Evolutionary conservation across 768 basidiomycete genomes (phyloP).

Genomic region (Trametes meyenii): DNA sequence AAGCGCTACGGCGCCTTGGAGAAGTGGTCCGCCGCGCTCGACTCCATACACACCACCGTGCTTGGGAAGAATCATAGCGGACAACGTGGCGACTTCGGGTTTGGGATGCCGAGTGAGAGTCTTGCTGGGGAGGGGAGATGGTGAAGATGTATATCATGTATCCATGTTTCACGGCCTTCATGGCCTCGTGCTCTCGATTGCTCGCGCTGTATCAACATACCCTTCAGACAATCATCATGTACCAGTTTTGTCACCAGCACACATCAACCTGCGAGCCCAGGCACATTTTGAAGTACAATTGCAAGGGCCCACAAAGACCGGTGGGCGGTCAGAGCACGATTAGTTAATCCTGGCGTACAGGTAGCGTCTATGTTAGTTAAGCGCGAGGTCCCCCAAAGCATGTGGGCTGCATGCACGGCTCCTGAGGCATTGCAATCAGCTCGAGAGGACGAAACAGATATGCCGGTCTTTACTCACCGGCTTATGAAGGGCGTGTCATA

Average conservation of each 20-base stretch:
- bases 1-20: slow-evolving; percentile 80
- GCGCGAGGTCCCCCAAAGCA: background rate
- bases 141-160: slow-evolving; percentile 11
- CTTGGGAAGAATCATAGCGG: slow-evolving; percentile 66
- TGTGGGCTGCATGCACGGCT: background rate
- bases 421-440: background rate
- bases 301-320: background rate
- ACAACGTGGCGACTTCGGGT: slow-evolving; percentile 23
- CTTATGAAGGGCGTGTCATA: slow-evolving; percentile 21
- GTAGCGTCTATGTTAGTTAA: background rate
- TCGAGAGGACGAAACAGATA: background rate
- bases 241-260: background rate
- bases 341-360: slow-evolving; percentile 2
- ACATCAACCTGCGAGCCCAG: background rate
- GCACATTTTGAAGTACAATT: background rate
- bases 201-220: slow-evolving; percentile 8
- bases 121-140: slow-evolving; percentile 8
- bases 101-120: slow-evolving; percentile 18
- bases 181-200: slow-evolving; percentile 18
- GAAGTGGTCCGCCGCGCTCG: slow-evolving; percentile 83
- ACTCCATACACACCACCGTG: slow-evolving; percentile 74
- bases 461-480: background rate
- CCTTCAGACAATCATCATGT: background rate
- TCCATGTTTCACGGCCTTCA: slow-evolving; percentile 7
- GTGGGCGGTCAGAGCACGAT: background rate